Base-by-base conservation (phyloP, 345 rosid genomes). In the Brassica carinata region DNA sequence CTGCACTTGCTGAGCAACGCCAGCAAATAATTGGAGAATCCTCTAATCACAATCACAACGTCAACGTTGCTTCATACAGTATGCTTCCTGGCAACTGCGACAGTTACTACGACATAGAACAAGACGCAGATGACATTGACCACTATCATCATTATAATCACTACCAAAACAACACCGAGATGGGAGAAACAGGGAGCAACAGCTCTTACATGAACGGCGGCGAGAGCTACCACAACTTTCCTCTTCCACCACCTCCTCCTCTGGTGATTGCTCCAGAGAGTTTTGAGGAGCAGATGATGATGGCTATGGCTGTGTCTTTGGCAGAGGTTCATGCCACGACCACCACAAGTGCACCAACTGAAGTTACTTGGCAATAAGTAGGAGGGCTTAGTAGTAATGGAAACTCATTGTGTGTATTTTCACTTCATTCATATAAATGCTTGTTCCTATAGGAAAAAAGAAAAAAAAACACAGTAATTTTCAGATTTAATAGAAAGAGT, bases 261-360 rank as follows among this genome's bases (percentile, higher is more conserved):
- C 31, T 72, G 31, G 70, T 77, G 3, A 84, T 93, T 11, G 78
- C 90, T 69, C 98, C 97, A 4, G 96, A 91, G 87, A 93, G 86
- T 85, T 96, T 85, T 61, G 99, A 96, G 87, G 99, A 96, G 76
- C 97, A 93, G 84, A 93, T 93, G 96, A 90, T 93, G 97, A 77
- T 96, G 77, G 97, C 98, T 36, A 89, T 90, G 98, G 94, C 99
- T 29, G 90, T 90, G 67, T 92, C 99, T 84, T 86, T 93, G 19
- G 96, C 96, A 10, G 97, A 93, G 80, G 94, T 93, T 73, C 87
- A 87, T 82, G 84, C 91, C 17, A 45, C 86, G 79, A 75, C 89
- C 71, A 55, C 62, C 23, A 78, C 89, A 33, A 85, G 79, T 72
- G 87, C 85, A 77, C 84, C 85, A 72, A 63, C 78, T 27, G 89